Conservation (phyloP, 805 yeast species). For the Saccharomycopsis fermentans region DNA sequence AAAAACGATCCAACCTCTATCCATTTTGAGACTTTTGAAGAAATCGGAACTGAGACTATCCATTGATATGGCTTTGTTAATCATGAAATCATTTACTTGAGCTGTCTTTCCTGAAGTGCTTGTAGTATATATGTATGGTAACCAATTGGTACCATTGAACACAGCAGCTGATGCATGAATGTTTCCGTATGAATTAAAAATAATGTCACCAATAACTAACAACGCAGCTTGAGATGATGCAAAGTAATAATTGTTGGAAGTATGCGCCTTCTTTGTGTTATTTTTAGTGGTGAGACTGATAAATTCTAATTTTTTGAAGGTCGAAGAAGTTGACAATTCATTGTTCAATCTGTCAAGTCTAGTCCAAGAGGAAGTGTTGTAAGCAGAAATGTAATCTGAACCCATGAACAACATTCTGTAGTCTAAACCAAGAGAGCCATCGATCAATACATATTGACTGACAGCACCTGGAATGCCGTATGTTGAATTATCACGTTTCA, state of each 20-base stretch:
- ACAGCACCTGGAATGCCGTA: conserved; percentile 28
- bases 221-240: conserved; percentile 34
- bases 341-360: conserved; percentile 10
- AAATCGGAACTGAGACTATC: conserved; percentile 11
- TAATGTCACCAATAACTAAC: conserved; percentile 48
- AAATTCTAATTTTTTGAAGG: conserved; percentile 20
- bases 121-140: conserved; percentile 47
- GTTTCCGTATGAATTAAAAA: conserved; percentile 40
- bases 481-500: conserved; percentile 7
- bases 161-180: conserved; percentile 43
- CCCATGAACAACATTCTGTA: conserved; percentile 30
- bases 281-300: conserved; percentile 23
- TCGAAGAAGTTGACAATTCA: conserved; percentile 7
- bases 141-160: conserved; percentile 59
- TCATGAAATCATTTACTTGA: conserved; percentile 25
- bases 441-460: conserved; percentile 37
- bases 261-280: conserved; percentile 14
- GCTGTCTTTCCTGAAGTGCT: conserved; percentile 22
- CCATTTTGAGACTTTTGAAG: conserved; percentile 22
- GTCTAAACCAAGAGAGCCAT: conserved; percentile 21
- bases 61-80: conserved; percentile 30
- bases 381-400: conserved; percentile 27
- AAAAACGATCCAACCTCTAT: conserved; percentile 56
- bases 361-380: conserved; percentile 17
- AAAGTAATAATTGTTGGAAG: conserved; percentile 26